Percentiles rank a stretch among this genome's conserved stretches.
phyloP scores from a whole-genome alignment of 768 basidiomycete genomes.

The Botryobasidium botryosum region DNA sequence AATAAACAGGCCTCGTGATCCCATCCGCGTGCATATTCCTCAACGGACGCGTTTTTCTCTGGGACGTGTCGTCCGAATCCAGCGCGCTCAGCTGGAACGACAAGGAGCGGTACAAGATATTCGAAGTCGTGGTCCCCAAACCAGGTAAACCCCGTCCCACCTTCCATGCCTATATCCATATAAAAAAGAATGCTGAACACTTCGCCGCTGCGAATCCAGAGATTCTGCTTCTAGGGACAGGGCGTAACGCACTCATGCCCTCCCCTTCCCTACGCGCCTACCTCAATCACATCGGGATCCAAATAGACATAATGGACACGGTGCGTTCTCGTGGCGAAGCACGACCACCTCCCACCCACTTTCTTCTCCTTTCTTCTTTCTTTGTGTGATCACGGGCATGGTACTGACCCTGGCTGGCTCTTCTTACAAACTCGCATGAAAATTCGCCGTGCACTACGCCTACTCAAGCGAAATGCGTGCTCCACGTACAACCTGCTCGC shows the following conservation, averaged over 20 bases:
- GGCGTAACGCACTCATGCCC: constrained; percentile 46
- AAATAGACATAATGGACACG: constrained; percentile 79
- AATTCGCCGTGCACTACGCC: too few species aligned
- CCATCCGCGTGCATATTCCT: constrained; percentile 69
- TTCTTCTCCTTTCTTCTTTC: background rate
- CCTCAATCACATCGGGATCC: constrained; percentile 62
- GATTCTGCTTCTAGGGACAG: constrained; percentile 81
- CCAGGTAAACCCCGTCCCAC: constrained; percentile 45
- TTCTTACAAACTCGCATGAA: too few species aligned
- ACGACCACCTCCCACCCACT: background rate
- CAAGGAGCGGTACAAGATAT: constrained; percentile 56
- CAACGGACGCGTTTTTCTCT: constrained; percentile 73
- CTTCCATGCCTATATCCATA: too few species aligned
- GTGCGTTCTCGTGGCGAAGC: constrained; percentile 26
- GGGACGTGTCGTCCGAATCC: constrained; percentile 54
- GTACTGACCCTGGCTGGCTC: background rate
- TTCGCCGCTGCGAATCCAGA: constrained; percentile 34
- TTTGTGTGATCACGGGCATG: background rate
- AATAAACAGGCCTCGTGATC: constrained; percentile 40
- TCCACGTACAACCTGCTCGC: constrained; percentile 87
- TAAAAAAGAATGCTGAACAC: too few species aligned
- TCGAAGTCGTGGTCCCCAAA: constrained; percentile 66
- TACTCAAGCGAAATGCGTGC: constrained; percentile 90
- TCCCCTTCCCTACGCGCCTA: constrained; percentile 50
- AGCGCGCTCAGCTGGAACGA: constrained; percentile 28